These are phyloP conservation scores for Alternaria novae-zelandiae DNA, from an alignment of 2,329 filamentous ascomycete species.

Conservation along the genomic window DNA sequence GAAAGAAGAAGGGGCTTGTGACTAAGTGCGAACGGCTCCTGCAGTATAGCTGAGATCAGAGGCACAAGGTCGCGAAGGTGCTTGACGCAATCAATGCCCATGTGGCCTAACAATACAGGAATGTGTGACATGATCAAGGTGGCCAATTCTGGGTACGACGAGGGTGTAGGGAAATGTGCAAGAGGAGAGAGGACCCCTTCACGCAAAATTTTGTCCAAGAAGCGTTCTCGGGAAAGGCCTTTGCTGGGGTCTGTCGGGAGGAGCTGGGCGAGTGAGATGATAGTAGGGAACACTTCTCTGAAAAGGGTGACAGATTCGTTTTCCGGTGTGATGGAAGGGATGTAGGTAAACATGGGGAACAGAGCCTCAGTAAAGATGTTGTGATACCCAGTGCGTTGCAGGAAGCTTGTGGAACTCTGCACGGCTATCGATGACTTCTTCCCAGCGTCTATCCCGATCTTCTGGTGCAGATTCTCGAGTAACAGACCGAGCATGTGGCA, in stretches of 20 bases:
- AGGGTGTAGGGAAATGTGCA: slow-evolving; percentile 59
- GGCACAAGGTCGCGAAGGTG: slow-evolving; percentile 75
- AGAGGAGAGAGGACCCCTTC: slow-evolving; percentile 54
- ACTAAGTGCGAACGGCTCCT: slow-evolving; percentile 70
- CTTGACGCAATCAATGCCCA: slow-evolving; percentile 69
- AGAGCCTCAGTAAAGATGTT: slow-evolving; percentile 72
- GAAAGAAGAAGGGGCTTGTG: slow-evolving; percentile 61
- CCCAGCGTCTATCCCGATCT: not conserved
- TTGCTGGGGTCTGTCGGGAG: slow-evolving; percentile 13
- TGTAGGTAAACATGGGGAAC: slow-evolving; percentile 73
- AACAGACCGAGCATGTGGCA: slow-evolving; percentile 63
- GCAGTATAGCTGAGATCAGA: slow-evolving; percentile 68
- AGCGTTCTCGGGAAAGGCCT: slow-evolving; percentile 18
- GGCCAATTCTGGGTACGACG: slow-evolving; percentile 63
- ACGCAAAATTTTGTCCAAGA: slow-evolving; percentile 55
- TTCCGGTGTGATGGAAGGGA: slow-evolving; percentile 79
- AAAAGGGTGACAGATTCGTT: slow-evolving; percentile 72
- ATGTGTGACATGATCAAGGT: slow-evolving; percentile 62
- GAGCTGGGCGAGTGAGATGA: slow-evolving; percentile 61
- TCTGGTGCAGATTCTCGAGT: slow-evolving; percentile 51
- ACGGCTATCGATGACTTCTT: slow-evolving; percentile 25
- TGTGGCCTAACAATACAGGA: slow-evolving; percentile 57
- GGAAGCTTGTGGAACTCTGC: slow-evolving; percentile 55
- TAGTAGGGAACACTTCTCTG: slow-evolving; percentile 67
- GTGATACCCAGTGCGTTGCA: slow-evolving; percentile 63